Evolutionary conservation across 2,329 filamentous ascomycete species (phyloP), one percentile per base, ranked within the genome.

Genomic region (Diaporthe citriasiana): DNA sequence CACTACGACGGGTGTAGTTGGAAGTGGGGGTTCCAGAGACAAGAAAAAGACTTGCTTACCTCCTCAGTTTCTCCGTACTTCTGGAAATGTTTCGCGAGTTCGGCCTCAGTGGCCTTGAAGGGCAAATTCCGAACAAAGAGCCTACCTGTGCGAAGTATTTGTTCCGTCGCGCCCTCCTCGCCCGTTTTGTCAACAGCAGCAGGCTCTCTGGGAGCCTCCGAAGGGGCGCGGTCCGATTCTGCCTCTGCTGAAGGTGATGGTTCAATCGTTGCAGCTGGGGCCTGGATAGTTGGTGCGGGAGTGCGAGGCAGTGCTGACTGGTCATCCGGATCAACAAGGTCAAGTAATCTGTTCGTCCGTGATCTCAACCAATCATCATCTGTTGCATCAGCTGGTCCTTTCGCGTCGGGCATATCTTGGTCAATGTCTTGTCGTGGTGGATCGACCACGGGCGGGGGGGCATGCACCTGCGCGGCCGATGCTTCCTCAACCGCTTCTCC

Each of bases 331-430:
- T 97, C 94, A 71, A 95, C 87, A 38, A 98, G 86, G 81, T 96
- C 97, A 68, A 98, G 87, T 65, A 97, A 86, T 79, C 96, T 90
- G 83, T 93, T 98, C 19, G 95, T 98, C 78, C 94, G 91, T 76
- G 94, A 96, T 73, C 96, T 92, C 78, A 98, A 87, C 97, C 97
- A 99, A 83, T 98, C 95, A 75, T 93, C 91, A 83, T 98, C 95
- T 30, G 93, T 92, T 4, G 92, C 87, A 68, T 86, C 85, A 65
- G 66, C 30, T 69, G 50, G 33, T 70, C 65, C 70, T 27, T 55
- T 33, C 50, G 57, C 53, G 45, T 68, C 50, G 17, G 17, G 30
- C 35, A 50, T 68, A 8, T 73, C 69, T 66, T 74, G 68, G 45
- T 60, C 72, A 51, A 56, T 30, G 38, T 59, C 42, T 27, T 71